Evolutionary conservation across 169 alveolate species (phyloP).

Genomic region (Plasmodium falciparum): DNA sequence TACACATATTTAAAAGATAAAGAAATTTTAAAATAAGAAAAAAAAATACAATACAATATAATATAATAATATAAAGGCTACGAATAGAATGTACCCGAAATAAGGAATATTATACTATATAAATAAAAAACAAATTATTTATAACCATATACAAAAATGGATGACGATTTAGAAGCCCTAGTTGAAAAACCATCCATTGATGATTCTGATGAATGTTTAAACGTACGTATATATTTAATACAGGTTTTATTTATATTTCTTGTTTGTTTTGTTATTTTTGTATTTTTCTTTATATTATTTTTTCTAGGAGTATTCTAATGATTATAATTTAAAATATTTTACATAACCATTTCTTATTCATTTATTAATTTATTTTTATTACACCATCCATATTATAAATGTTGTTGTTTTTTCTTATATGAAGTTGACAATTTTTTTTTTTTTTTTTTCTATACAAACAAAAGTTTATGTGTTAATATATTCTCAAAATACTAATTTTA

Average conservation of each 20-base stretch:
- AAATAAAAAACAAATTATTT: not conserved
- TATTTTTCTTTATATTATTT: slow-evolving; percentile 69
- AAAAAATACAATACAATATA: no score
- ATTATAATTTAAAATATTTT: not conserved
- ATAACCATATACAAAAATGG: slow-evolving; percentile 23
- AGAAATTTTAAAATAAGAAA: no score
- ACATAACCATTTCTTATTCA: slow-evolving; percentile 11
- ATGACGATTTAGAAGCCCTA: slow-evolving; percentile 72
- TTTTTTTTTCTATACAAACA: not conserved
- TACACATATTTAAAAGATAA: no score
- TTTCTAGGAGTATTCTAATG: slow-evolving; percentile 70
- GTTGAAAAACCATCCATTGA: slow-evolving; percentile 64
- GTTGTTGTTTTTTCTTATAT: slow-evolving; percentile 1
- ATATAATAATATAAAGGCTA: no score
- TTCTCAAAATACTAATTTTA: not conserved
- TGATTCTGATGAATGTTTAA: slow-evolving; percentile 46
- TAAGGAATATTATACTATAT: no score
- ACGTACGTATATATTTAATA: slow-evolving; percentile 59
- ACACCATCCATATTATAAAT: not conserved
- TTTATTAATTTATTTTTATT: not conserved
- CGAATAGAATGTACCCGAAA: no score
- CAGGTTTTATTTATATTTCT: slow-evolving; percentile 62
- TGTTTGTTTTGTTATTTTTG: slow-evolving; percentile 65
- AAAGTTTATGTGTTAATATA: not conserved
- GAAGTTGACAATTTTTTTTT: not conserved